Evolutionary conservation across 805 yeast genomes (phyloP).

Genomic region (Saccharomyces mikatae): DNA sequence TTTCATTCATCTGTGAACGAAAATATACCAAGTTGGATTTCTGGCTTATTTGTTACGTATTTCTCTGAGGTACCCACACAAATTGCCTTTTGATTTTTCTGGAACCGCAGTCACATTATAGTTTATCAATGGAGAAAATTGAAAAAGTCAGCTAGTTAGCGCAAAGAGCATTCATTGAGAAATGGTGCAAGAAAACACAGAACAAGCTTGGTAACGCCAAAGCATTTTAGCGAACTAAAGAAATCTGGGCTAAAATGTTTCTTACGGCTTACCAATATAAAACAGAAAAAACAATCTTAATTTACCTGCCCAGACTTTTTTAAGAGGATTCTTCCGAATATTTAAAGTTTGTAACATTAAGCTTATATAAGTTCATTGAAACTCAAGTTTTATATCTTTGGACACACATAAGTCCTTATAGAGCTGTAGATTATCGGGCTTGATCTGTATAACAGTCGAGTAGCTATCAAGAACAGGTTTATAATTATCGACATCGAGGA

Average conservation of each 20-base stretch:
- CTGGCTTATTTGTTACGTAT: background rate
- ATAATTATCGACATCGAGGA: slow-evolving; percentile 8
- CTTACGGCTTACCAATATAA: background rate
- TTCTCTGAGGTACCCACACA: background rate
- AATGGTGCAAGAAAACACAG: background rate
- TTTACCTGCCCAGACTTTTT: background rate
- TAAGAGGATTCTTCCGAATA: background rate
- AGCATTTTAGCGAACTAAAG: no score
- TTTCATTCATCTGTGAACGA: background rate
- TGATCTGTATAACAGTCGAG: background rate
- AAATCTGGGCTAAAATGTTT: background rate
- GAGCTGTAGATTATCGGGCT: background rate
- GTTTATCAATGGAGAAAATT: background rate
- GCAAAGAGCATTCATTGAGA: background rate
- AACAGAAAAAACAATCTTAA: background rate
- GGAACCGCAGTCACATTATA: background rate
- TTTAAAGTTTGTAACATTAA: background rate
- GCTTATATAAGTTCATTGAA: background rate
- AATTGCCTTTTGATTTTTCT: background rate
- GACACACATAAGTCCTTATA: background rate
- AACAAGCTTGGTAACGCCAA: no score
- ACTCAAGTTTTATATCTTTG: background rate
- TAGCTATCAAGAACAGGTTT: slow-evolving; percentile 3
- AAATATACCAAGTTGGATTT: background rate
- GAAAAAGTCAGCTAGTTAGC: background rate